Evolutionary conservation across 495 filamentous ascomycete genomes (phyloP).

Genomic region (Articulospora tetracladia): DNA sequence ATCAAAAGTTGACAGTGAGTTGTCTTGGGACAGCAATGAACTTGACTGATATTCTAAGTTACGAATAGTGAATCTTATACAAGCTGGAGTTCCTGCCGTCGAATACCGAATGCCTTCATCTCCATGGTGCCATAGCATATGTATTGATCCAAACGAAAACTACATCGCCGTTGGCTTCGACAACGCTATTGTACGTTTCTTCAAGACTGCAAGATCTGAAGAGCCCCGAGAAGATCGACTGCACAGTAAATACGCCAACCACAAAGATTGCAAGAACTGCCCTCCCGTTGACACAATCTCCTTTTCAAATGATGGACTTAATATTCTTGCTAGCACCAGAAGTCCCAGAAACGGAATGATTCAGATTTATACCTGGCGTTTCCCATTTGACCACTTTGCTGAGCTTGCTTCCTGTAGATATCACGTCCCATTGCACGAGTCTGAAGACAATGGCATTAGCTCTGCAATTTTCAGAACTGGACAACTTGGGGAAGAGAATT

Average conservation of each 20-base stretch:
- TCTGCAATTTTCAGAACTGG: slow-evolving; percentile 29
- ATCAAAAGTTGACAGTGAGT: slow-evolving; percentile 34
- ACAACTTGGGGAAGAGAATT: slow-evolving; percentile 23
- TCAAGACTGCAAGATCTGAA: slow-evolving; percentile 27
- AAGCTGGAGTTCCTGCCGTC: slow-evolving; percentile 19
- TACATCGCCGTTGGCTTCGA: slow-evolving; percentile 35
- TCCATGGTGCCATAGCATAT: slow-evolving; percentile 32
- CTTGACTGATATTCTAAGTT: slow-evolving; percentile 18
- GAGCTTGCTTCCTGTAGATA: slow-evolving; percentile 31
- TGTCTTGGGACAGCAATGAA: not conserved
- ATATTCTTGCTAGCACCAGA: slow-evolving; percentile 32
- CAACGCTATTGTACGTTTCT: slow-evolving; percentile 32
- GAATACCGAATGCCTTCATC: slow-evolving; percentile 35
- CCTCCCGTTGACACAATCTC: slow-evolving; percentile 32
- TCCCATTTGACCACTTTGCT: slow-evolving; percentile 31
- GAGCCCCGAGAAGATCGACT: slow-evolving; percentile 33
- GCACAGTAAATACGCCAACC: slow-evolving; percentile 20
- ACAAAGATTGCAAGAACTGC: slow-evolving; percentile 29
- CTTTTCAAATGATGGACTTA: slow-evolving; percentile 33
- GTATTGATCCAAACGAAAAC: slow-evolving; percentile 31
- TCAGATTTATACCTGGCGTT: slow-evolving; percentile 30
- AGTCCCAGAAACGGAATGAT: slow-evolving; percentile 29
- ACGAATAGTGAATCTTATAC: slow-evolving; percentile 31
- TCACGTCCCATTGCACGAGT: slow-evolving; percentile 32
- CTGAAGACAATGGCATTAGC: slow-evolving; percentile 33